These are phyloP conservation scores for Exobasidium cylindrosporum DNA, from an alignment of 1,284 basidiomycete species.

Conservation along the genomic window DNA sequence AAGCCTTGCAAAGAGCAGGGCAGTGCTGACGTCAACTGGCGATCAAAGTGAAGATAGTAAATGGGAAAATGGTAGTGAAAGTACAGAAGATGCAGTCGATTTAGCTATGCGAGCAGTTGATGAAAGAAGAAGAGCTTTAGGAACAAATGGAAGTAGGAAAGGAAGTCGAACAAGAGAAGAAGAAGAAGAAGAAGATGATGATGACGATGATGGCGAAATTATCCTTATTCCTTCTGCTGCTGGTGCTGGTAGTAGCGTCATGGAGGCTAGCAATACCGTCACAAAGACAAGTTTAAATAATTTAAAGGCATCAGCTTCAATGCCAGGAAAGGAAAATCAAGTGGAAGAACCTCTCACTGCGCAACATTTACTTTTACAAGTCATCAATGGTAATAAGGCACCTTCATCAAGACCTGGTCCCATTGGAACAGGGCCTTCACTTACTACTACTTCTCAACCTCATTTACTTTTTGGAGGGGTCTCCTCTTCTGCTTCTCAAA, in stretches of 20 bases:
- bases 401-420: neutral
- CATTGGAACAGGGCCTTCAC: neutral
- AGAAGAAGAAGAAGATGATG: conserved; percentile 21
- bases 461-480: conserved; percentile 9
- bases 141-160: neutral
- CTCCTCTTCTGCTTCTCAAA: conserved; percentile 4
- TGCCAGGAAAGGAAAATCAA: conserved; percentile 6
- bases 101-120: conserved; percentile 44
- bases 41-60: conserved; percentile 13
- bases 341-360: conserved; percentile 19
- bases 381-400: conserved; percentile 20
- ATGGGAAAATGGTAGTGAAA: conserved; percentile 19
- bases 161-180: conserved; percentile 19
- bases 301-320: conserved; percentile 17
- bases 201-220: conserved; percentile 21
- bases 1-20: neutral
- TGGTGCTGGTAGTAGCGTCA: neutral
- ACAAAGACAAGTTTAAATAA: neutral
- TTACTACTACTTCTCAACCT: neutral
- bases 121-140: conserved; percentile 13
- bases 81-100: conserved; percentile 44
- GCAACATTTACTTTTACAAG: conserved; percentile 29
- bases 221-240: conserved; percentile 21
- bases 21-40: neutral
- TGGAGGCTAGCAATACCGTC: neutral